Conservation (phyloP, 176 grass and related monocot species). For the Triticum timopheevii region DNA sequence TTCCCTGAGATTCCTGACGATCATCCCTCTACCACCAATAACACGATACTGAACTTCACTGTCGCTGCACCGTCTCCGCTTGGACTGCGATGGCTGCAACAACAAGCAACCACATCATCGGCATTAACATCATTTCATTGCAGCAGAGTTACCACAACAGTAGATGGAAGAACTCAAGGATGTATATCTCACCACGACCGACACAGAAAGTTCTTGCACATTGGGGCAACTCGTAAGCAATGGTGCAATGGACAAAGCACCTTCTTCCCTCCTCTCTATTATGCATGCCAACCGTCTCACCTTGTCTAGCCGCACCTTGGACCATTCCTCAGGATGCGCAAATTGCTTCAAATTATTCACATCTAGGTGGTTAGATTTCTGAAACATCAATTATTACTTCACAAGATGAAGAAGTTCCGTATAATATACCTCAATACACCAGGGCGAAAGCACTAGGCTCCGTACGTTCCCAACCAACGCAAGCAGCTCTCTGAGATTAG, state of each 20-base stretch:
- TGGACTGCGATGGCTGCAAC: conserved; percentile 42
- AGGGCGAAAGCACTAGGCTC: conserved; percentile 50
- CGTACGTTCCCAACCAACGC: conserved; percentile 36
- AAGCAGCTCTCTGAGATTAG: conserved; percentile 42
- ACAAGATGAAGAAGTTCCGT: conserved; percentile 19
- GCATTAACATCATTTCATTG: neutral
- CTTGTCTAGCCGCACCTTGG: conserved; percentile 24
- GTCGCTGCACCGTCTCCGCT: conserved; percentile 33
- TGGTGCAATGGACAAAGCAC: conserved; percentile 41
- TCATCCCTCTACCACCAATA: conserved; percentile 9
- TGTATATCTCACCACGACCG: conserved; percentile 44
- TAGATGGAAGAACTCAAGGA: conserved; percentile 15
- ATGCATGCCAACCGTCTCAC: conserved; percentile 39
- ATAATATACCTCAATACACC: conserved; percentile 59
- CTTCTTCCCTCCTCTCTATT: conserved; percentile 52
- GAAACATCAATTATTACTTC: neutral
- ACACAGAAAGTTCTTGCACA: conserved; percentile 47
- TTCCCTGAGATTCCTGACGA: conserved; percentile 38
- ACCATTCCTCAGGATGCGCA: conserved; percentile 22
- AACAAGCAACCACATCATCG: neutral
- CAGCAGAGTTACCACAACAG: neutral
- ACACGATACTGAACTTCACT: conserved; percentile 12
- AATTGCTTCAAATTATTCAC: conserved; percentile 43
- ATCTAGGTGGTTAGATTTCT: conserved; percentile 9
- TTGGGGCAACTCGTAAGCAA: conserved; percentile 44